Evolutionary conservation across 139 green algal genomes (phyloP).

Genomic region (Coelastrella sp.): DNA sequence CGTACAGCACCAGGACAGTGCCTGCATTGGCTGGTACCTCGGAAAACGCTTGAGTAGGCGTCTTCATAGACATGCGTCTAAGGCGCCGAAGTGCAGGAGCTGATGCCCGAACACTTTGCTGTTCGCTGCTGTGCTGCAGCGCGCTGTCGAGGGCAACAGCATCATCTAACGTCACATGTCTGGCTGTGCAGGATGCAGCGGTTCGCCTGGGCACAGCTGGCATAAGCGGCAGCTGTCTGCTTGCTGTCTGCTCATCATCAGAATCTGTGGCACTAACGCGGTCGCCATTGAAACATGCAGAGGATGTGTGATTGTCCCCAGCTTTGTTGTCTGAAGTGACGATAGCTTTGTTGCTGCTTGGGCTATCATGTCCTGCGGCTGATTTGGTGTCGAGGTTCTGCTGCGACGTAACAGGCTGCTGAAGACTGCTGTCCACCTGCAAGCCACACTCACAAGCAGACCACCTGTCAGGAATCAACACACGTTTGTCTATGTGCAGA

Average conservation of each 20-base stretch:
- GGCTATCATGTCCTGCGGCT: too few species aligned
- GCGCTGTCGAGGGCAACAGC: not conserved
- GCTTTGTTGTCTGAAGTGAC: too few species aligned
- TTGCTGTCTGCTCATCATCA: not conserved
- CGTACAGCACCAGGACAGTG: not conserved
- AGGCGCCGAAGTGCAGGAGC: not conserved
- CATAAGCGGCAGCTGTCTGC: not conserved
- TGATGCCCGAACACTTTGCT: not conserved
- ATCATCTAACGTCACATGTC: not conserved
- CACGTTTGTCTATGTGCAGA: too few species aligned
- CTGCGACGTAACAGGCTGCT: too few species aligned
- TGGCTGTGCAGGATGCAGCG: not conserved
- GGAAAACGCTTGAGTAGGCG: not conserved
- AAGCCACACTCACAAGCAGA: too few species aligned
- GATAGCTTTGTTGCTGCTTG: too few species aligned
- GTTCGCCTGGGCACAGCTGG: not conserved
- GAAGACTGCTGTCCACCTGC: too few species aligned
- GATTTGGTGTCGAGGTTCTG: too few species aligned
- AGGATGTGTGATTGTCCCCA: too few species aligned
- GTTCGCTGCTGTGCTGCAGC: not conserved
- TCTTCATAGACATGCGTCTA: not conserved
- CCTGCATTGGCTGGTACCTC: not conserved
- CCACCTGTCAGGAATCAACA: too few species aligned
- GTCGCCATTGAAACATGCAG: too few species aligned
- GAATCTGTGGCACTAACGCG: not conserved